Evolutionary conservation across 2,329 filamentous ascomycete species (phyloP), one percentile per base, ranked within the genome.

Genomic region (Trematosphaeria pertusa): DNA sequence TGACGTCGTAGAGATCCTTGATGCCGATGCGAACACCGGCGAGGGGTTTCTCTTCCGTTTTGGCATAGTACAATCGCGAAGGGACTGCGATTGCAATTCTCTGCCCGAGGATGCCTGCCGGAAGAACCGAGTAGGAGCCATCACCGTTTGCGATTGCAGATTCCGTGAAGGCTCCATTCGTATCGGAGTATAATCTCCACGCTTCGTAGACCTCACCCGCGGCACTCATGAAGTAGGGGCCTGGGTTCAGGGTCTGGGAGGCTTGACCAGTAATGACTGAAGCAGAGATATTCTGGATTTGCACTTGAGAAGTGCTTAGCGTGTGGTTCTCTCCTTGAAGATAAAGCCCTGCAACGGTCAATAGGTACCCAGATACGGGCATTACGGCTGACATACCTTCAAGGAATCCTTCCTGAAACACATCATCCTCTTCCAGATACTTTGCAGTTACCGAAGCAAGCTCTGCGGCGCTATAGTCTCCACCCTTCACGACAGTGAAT

Each of bases 1-100:
- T 75, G 30, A 87, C 66, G 51, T 84, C 75, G 57, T 78, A 84
- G 36, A 86, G 82, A 54, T 87, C 85, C 62, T 87, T 88, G 43
- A 87, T 75, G 0, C 78, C 84, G 0, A 87, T 64, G 14, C 85
- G 77, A 3, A 85, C 77, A 14, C 85, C 84, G 4, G 82, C 80
- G 0, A 87, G 72, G 1, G 83, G 84, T 58, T 82, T 78, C n/a
- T 76, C 72, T 0, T 66, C 58, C 0, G 79, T 81, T 35, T 74
- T 78, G 2, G 74, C 78, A 65, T 75, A 83, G 69, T 86, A 86
- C 0, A 87, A 70, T 8, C 84, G 75, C 5, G 83, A 86, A 3
- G 84, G 83, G 0, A 87, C 84, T 3, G 72, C 77, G 37, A 78
- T 73, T 22, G 72, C 77, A 32, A 77, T 58, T 46, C 76, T 67